These are phyloP conservation scores for Sclerotinia subarctica DNA, from an alignment of 2,329 filamentous ascomycete genomes.

Conservation along the genomic window DNA sequence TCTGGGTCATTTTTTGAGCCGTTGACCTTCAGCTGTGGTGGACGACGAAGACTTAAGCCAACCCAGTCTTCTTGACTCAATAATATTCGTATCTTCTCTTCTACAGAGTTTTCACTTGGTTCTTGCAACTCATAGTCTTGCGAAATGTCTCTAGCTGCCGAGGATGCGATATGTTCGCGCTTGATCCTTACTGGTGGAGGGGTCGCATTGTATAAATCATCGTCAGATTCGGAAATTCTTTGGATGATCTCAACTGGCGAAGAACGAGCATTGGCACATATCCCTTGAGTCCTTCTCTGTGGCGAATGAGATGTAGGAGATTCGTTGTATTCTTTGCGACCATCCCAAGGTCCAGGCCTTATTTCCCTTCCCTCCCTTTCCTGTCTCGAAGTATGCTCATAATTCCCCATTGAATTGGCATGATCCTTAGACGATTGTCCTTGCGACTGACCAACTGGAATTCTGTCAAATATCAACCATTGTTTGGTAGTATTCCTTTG, in stretches of 20 bases:
- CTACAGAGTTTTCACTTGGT: slow-evolving; percentile 24
- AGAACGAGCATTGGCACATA: not conserved
- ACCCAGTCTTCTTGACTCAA: slow-evolving; percentile 37
- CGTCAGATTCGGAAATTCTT: slow-evolving; percentile 16
- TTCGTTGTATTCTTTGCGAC: not conserved
- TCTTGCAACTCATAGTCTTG: slow-evolving; percentile 13
- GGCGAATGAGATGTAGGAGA: not conserved
- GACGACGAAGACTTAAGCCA: slow-evolving; percentile 32
- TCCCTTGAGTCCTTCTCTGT: not conserved
- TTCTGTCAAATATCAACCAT: slow-evolving; percentile 26
- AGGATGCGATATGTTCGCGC: slow-evolving; percentile 18
- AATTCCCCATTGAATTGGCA: not conserved
- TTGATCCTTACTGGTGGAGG: slow-evolving; percentile 27
- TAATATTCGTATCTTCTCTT: slow-evolving; percentile 33
- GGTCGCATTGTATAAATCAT: slow-evolving; percentile 32
- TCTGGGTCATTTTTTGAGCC: slow-evolving; percentile 27
- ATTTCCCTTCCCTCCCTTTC: not conserved
- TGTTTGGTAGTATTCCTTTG: slow-evolving; percentile 37
- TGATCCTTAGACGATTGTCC: not conserved
- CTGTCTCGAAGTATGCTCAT: not conserved
- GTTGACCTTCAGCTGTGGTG: slow-evolving; percentile 29
- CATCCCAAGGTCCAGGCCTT: not conserved
- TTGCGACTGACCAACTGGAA: slow-evolving; percentile 18
- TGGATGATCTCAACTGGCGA: not conserved
- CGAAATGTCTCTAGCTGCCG: not conserved